Evolutionary conservation across 805 yeast genomes (phyloP), one percentile per base, ranked within the genome.

Genomic region (Priceomyces melissophilus): DNA sequence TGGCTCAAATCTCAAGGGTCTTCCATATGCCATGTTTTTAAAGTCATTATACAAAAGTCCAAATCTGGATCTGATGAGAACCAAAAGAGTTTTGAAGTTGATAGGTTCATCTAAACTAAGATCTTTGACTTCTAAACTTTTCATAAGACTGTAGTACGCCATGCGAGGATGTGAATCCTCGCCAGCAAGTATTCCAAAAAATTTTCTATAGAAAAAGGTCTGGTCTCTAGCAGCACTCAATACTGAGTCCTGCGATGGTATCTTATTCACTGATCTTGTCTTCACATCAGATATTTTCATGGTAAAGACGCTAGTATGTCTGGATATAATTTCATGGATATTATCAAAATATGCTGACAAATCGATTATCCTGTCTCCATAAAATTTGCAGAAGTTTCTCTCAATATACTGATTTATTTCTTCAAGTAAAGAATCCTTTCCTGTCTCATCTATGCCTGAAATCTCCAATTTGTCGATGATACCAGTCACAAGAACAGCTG

Each of bases 401-500:
- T 52, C 55, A 6, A 56, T 23, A 31, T 48, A 34, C 9, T 53
- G 37, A 23, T 53, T 45, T 8, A 65, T 48, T 2, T 59, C 64
- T 12, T 53, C 48, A 38, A 63, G 57, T 33, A 64, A 37, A 1
- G 50, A 32, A 12, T 43, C 37, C 29, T 59, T 58, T 4, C 38
- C 8, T 9, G 38, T 35, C 14, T 53, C 44, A 1, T 41, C 12
- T 3, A 25, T 23, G 30, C 60, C 47, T 3, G 31, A 13, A 1
- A 64, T 13, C 32, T 43, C 42, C 12, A 81, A 44, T 44, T 73
- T 73, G 57, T 83, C 90, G 17, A 82, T 73, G 1, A 84, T 65
- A 2, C 90, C 93, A 53, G 86, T 80, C 5, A 82, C 68, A 15
- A 81, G 55, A 1, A 78, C 65, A n/a, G 32, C 28, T 3, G 14